These are phyloP conservation scores for cucumber (Cucumis sativus) DNA, from an alignment of 306 rosid genomes.

Conservation along the genomic window Cucumber_9930_V3 NC_026657.2:8108001-8108500, in stretches of 20 bases:
- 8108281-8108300: constrained; percentile 65
- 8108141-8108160: neutral
- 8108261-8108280: constrained; percentile 87
- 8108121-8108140: neutral
- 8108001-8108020: too few relatives aligned
- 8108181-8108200: constrained; percentile 61
- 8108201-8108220: constrained; percentile 87
- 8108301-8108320: neutral
- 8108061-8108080: neutral
- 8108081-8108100: neutral
- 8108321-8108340: neutral
- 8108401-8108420: too few relatives aligned
- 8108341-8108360: neutral
- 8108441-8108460: too few relatives aligned
- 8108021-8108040: too few relatives aligned
- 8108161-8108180: constrained; percentile 1
- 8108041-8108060: neutral
- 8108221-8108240: constrained; percentile 80
- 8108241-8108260: constrained; percentile 87
- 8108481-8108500: too few relatives aligned
- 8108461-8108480: too few relatives aligned
- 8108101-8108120: neutral
- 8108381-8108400: too few relatives aligned
- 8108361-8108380: too few relatives aligned
- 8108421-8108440: too few relatives aligned